Percentiles rank a stretch among this genome's conserved stretches.
Conservation (phyloP, 129 eudicot genomes). For the Escallonia rubra region DNA sequence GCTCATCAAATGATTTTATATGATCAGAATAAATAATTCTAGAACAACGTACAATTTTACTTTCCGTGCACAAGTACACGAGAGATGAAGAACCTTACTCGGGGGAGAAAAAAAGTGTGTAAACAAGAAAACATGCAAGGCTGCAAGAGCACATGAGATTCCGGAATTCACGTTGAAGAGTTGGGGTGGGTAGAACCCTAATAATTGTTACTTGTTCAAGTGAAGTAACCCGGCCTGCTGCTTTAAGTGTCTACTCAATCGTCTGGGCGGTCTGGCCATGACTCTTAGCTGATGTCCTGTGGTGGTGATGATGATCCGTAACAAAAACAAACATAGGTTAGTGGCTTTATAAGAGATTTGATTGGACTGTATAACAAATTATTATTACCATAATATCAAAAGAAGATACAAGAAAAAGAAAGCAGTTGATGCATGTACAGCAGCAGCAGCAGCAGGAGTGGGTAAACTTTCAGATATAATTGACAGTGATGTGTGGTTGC, state of each 20-base stretch:
- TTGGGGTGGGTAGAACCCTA: constrained; percentile 12
- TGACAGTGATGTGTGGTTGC: too few relatives aligned
- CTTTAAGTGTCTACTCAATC: constrained; percentile 25
- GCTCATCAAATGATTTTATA: too few relatives aligned
- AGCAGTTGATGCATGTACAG: too few relatives aligned
- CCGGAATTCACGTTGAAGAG: constrained; percentile 19
- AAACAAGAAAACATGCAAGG: neutral
- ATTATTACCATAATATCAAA: neutral
- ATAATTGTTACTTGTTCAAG: constrained; percentile 32
- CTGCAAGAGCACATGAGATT: constrained; percentile 20
- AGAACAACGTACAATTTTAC: too few relatives aligned
- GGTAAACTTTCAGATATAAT: neutral
- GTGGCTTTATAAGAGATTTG: neutral
- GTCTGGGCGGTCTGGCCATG: neutral
- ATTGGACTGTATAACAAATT: neutral
- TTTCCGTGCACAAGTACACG: too few relatives aligned
- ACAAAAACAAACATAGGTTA: constrained; percentile 1
- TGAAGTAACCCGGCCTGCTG: constrained; percentile 10
- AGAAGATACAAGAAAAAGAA: constrained; percentile 2
- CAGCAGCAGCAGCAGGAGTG: neutral
- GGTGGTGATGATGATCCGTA: constrained; percentile 10
- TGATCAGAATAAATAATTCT: too few relatives aligned
- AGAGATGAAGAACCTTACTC: too few relatives aligned
- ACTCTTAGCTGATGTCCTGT: neutral
- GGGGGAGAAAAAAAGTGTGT: too few relatives aligned